Conservation (phyloP, 371 early-diverging fungal species). For the Nosema granulosis region DNA sequence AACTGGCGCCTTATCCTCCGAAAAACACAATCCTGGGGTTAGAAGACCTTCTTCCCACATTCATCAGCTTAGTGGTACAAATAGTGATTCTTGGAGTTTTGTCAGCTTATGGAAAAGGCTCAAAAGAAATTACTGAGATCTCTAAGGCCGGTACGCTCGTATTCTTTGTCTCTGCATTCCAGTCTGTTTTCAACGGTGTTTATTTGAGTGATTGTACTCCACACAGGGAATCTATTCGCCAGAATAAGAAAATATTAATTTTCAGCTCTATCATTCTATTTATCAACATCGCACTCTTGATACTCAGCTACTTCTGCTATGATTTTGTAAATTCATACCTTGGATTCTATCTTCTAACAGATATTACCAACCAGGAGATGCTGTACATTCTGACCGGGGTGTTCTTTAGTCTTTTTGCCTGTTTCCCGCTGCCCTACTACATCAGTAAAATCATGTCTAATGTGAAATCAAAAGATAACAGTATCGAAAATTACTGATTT, state of each 20-base stretch:
- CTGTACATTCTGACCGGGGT: neutral
- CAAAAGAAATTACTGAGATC: slow-evolving; percentile 12
- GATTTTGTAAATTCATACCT: neutral
- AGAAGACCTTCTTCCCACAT: slow-evolving; percentile 20
- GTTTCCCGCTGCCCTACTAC: neutral
- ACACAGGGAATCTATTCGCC: slow-evolving; percentile 15
- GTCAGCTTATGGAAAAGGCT: slow-evolving; percentile 4
- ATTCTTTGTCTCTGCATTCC: slow-evolving; percentile 27
- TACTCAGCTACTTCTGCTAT: neutral
- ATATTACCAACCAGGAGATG: neutral
- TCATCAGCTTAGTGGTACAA: slow-evolving; percentile 17
- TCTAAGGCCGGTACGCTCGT: slow-evolving; percentile 24
- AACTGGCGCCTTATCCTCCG: slow-evolving; percentile 37
- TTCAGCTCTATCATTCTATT: neutral
- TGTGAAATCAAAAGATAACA: too few species aligned
- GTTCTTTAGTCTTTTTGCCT: neutral
- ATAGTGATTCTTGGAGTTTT: neutral
- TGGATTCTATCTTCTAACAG: neutral
- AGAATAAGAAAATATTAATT: slow-evolving; percentile 10
- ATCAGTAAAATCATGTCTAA: too few species aligned
- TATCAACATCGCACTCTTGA: neutral
- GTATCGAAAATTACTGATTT: too few species aligned
- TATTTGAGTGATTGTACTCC: slow-evolving; percentile 39
- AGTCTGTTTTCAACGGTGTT: slow-evolving; percentile 28
- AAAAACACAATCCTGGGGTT: slow-evolving; percentile 28